phyloP scores from a whole-genome alignment of 2,329 filamentous ascomycete species.

The Pestalotiopsis sp. region DNA sequence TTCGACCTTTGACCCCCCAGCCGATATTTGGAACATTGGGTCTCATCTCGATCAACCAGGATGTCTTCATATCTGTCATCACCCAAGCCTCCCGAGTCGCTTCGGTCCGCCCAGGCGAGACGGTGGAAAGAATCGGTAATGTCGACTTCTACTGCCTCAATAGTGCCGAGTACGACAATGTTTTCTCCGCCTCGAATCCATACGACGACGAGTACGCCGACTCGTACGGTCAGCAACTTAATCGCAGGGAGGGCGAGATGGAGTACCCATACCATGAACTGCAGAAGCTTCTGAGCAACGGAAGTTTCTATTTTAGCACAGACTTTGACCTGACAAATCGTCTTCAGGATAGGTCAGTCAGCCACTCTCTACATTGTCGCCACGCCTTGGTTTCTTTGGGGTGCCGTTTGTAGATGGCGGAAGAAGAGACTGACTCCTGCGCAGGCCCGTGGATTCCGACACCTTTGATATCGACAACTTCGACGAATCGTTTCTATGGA shows the following conservation, averaged over 20 bases:
- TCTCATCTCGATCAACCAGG: slow-evolving; percentile 78
- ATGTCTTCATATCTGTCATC: slow-evolving; percentile 91
- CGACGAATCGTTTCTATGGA: slow-evolving; percentile 94
- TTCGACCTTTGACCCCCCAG: slow-evolving; percentile 73
- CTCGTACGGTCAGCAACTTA: slow-evolving; percentile 54
- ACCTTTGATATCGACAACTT: slow-evolving; percentile 91
- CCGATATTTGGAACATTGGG: slow-evolving; percentile 86
- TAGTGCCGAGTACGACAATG: slow-evolving; percentile 81
- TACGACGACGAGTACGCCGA: slow-evolving; percentile 54
- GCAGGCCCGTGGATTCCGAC: slow-evolving; percentile 71
- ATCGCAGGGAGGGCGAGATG: slow-evolving; percentile 69
- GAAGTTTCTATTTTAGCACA: slow-evolving; percentile 97
- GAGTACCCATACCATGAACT: slow-evolving; percentile 91
- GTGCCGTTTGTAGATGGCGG: no score
- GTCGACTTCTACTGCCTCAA: slow-evolving; percentile 96
- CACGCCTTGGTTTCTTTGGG: not conserved
- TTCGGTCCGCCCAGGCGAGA: slow-evolving; percentile 83
- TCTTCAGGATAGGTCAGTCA: slow-evolving; percentile 76
- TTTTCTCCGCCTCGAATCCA: slow-evolving; percentile 56
- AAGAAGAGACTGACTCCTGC: slow-evolving; percentile 21
- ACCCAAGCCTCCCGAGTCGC: slow-evolving; percentile 79
- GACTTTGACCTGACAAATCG: slow-evolving; percentile 96
- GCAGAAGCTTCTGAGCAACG: slow-evolving; percentile 89
- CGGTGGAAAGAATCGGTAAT: slow-evolving; percentile 80
- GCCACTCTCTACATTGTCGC: not conserved